Conservation (phyloP, 768 basidiomycete species). For the Lentinula lateritia region DNA sequence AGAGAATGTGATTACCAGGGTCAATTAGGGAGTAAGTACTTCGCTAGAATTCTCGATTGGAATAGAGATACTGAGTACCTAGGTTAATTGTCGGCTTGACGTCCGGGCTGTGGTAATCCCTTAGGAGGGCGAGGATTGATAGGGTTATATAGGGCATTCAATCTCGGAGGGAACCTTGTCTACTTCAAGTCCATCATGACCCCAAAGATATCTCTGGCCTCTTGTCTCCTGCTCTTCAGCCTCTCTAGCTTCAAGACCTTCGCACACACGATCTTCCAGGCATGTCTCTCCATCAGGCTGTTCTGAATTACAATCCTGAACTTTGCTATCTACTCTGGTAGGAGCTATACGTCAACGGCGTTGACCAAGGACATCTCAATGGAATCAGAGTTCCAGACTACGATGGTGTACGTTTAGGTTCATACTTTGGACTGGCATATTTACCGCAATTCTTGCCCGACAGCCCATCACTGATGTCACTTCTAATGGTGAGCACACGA, state of each 20-base stretch:
- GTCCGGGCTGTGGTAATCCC: neutral
- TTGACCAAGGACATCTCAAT: slow-evolving; percentile 36
- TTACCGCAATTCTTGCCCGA: neutral
- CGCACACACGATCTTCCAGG: slow-evolving; percentile 9
- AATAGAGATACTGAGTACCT: neutral
- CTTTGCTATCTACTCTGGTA: slow-evolving; percentile 5
- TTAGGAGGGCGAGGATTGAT: neutral
- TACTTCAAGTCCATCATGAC: neutral
- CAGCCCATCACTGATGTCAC: slow-evolving; percentile 40
- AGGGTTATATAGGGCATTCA: neutral
- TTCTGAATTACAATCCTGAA: neutral
- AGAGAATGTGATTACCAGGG: neutral
- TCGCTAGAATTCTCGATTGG: neutral
- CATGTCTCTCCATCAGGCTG: neutral
- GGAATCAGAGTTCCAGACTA: slow-evolving; percentile 39
- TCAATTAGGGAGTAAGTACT: neutral
- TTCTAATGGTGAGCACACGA: slow-evolving; percentile 19
- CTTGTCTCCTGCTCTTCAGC: neutral
- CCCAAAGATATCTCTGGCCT: neutral
- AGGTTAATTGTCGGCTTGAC: neutral
- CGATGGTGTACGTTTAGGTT: slow-evolving; percentile 19
- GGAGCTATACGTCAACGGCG: slow-evolving; percentile 42
- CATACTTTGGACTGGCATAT: neutral
- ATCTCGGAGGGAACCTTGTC: neutral
- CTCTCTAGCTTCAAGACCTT: neutral